A percentile compares a stretch with the other conserved stretches of the same genome.
These are phyloP conservation scores for Ampelomyces quisqualis DNA, from an alignment of 2,329 filamentous ascomycete genomes.

Conservation along the genomic window DNA sequence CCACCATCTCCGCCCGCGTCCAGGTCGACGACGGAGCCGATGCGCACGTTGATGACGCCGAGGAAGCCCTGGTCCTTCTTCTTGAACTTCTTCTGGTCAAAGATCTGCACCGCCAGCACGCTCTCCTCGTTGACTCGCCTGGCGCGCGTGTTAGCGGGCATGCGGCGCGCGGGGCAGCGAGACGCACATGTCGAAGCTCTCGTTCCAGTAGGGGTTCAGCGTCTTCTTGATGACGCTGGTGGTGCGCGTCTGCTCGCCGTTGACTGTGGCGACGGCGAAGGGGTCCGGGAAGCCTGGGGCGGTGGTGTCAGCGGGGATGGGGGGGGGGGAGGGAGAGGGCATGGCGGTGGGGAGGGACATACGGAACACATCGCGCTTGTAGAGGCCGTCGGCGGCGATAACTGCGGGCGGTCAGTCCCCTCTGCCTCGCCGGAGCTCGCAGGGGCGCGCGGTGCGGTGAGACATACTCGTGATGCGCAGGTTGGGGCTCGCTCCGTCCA, in stretches of 20 bases:
- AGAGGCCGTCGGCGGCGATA: constrained; percentile 96
- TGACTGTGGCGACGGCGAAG: constrained; percentile 94
- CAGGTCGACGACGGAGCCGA: constrained; percentile 92
- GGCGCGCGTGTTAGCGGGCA: constrained; percentile 28
- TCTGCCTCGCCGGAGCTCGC: not conserved
- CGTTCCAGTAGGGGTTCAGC: constrained; percentile 99
- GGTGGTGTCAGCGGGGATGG: constrained; percentile 32
- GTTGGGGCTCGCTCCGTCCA: constrained; percentile 65
- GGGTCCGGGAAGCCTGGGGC: constrained; percentile 87
- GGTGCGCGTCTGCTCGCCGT: constrained; percentile 98
- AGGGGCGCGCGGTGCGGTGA: constrained; percentile 6
- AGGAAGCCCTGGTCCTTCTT: constrained; percentile 99
- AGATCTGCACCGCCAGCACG: constrained; percentile 96
- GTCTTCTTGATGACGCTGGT: constrained; percentile 96
- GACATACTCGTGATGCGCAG: constrained; percentile 86
- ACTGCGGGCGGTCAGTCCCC: constrained; percentile 58
- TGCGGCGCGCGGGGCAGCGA: constrained; percentile 6
- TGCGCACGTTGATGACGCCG: constrained; percentile 93
- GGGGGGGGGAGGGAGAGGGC: constrained; percentile 8
- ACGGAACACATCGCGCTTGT: constrained; percentile 99
- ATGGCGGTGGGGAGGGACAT: constrained; percentile 50
- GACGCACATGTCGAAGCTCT: constrained; percentile 93
- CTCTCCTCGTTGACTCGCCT: constrained; percentile 92
- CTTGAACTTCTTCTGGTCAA: constrained; percentile 99
- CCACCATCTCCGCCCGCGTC: constrained; percentile 87